Conservation (phyloP, 345 rosid genomes). For the Euphorbia pulcherrima region DNA sequence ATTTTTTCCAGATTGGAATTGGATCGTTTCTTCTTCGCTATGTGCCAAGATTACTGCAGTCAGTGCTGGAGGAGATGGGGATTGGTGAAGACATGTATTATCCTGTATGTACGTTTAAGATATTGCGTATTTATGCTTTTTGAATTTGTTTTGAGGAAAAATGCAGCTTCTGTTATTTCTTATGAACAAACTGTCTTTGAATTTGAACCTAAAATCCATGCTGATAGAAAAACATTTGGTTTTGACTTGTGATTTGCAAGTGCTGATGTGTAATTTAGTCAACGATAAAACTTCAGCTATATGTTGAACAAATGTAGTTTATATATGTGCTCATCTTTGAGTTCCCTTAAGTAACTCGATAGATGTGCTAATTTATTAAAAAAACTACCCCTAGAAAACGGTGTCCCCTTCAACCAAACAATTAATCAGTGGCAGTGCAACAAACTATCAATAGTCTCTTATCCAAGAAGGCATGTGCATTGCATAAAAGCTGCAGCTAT, state of each 20-base stretch:
- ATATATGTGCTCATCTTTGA: too few relatives aligned
- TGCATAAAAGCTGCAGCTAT: constrained; percentile 11
- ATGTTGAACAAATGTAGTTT: too few relatives aligned
- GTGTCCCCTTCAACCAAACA: neutral
- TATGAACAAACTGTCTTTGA: neutral
- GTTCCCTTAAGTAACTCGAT: too few relatives aligned
- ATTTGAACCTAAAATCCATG: neutral
- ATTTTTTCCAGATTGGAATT: constrained; percentile 65
- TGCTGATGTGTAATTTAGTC: neutral
- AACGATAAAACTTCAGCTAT: neutral
- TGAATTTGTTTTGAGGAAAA: too few relatives aligned
- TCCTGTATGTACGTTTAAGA: constrained; percentile 88
- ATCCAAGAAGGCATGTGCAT: neutral
- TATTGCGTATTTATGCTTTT: too few relatives aligned
- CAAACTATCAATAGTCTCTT: neutral
- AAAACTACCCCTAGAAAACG: too few relatives aligned
- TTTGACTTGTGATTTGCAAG: neutral
- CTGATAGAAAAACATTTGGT: constrained; percentile 5
- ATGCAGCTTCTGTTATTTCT: neutral
- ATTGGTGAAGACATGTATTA: constrained; percentile 89
- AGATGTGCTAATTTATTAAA: too few relatives aligned
- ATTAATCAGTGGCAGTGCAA: neutral
- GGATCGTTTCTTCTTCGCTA: constrained; percentile 82
- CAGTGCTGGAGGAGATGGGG: constrained; percentile 71
- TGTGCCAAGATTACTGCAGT: constrained; percentile 55